Base-by-base conservation (phyloP, 208 protist genomes). In the Paratrypanosoma confusum region DNA sequence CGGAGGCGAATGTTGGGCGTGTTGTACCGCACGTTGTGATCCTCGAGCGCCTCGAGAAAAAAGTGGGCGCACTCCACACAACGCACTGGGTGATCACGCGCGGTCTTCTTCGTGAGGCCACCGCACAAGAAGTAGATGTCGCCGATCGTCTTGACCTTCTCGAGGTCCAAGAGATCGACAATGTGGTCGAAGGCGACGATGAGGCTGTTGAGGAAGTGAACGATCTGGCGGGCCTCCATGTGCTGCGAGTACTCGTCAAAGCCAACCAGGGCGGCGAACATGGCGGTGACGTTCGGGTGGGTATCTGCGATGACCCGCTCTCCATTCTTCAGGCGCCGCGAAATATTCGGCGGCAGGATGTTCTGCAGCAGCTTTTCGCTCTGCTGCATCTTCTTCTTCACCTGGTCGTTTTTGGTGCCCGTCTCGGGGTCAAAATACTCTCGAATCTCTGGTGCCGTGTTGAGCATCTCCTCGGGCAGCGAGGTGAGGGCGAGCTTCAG, bases 61-160 rank as follows among this genome's bases (percentile, higher is more conserved):
- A 54, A 50, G 17, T 66, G 44, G 3, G 58, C 53, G 41, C 47
- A 58, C 49, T 70, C 55, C 39, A 70, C 23, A 32, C 51, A 64
- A 24, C 62, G 51, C 13, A 70, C 8, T 10, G 62, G n/a, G 44
- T 70, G 62, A 34, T 70, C 62, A 11, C 51, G 39, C 49, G 52
- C 39, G 6, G 62, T 70, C 25, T 47, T 50, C 28, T 59, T 46
- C 13, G 57, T 65, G 5, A 70, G 51, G 20, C 62, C 62, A 21
- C 62, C 62, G 34, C 62, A 70, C 28, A 70, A 60, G 57, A 70
- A 70, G 51, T 70, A 70, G 4, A 61, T 65, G 44, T 78, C 61
- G 24, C 66, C 69, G 35, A 78, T 73, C 0, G 67, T 77, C 31
- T 78, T 78, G 29, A 78, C 53, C 33, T 78, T 78, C 42, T 78